A percentile compares a stretch with the other conserved stretches of the same genome.
phyloP scores from a whole-genome alignment of 2,329 filamentous ascomycete genomes.

The Xylaria arbuscula region DNA sequence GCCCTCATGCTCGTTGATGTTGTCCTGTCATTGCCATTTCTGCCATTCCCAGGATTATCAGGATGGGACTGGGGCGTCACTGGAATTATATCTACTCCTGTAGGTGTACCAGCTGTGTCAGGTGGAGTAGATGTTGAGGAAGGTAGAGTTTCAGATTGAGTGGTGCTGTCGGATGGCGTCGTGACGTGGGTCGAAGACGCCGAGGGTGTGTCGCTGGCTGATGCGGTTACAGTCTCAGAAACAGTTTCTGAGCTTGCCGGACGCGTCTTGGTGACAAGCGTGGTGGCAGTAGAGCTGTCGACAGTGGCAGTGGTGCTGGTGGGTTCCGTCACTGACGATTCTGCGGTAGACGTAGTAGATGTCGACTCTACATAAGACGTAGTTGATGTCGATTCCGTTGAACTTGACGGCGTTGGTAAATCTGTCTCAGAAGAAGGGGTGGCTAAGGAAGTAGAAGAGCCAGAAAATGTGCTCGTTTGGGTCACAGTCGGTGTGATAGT shows the following conservation, averaged over 20 bases:
- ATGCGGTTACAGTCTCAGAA: constrained; percentile 24
- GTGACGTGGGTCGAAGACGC: background rate
- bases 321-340: constrained; percentile 17
- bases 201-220: constrained; percentile 10
- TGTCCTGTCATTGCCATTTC: background rate
- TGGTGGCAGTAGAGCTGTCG: constrained; percentile 24
- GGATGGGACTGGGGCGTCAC: constrained; percentile 12
- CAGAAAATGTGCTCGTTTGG: constrained; percentile 38
- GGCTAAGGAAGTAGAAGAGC: constrained; percentile 8
- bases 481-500: constrained; percentile 46
- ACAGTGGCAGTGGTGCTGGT: constrained; percentile 5
- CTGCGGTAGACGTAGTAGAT: constrained; percentile 20
- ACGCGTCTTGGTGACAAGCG: constrained; percentile 32
- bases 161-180: constrained; percentile 10
- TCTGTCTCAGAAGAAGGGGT: constrained; percentile 17
- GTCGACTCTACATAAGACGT: constrained; percentile 7
- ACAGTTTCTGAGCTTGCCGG: constrained; percentile 29
- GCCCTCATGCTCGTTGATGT: constrained; percentile 2
- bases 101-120: constrained; percentile 23
- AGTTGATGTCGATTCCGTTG: constrained; percentile 16
- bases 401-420: constrained; percentile 22
- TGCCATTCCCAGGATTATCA: background rate
- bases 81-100: constrained; percentile 35
- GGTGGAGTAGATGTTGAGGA: constrained; percentile 19
- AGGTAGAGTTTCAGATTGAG: background rate